Base-by-base conservation (phyloP, 2,329 filamentous ascomycete genomes). In the Diaporthe vaccinii region DNA sequence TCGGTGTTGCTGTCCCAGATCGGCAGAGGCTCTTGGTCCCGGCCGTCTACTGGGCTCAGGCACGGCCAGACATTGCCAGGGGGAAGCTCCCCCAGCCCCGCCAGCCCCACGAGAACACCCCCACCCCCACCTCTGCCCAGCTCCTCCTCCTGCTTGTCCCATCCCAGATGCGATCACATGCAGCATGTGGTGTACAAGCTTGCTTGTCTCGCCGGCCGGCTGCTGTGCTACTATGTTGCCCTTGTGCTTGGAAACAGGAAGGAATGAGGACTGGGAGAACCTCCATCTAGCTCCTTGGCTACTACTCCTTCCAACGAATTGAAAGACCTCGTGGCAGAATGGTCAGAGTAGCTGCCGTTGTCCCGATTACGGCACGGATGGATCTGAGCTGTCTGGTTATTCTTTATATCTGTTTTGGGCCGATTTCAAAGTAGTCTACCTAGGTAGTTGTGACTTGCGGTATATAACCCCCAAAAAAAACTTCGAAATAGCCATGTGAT, bases 1-100 rank as follows among this genome's bases (percentile, higher is more conserved):
- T 69, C 65, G 65, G 49, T 28, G 49, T 55, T 55, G 65, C 65
- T 55, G 65, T 69, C 49, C 34, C 65, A 69, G 65, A 69, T 69
- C 65, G 65, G 65, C 65, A 69, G 46, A 55, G 65, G 49, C 65
- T 69, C 65, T 69, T 49, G 41, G 41, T 49, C 25, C 36, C 9
- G 44, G 28, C 31, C 28, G 41, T 22, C 59, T 10, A 12, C 39
- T 49, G 17, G 44, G 28, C 62, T 46, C 62, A 67, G 46, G 31
- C 14, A 39, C 28, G 14, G 59, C 25, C 14, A 25, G 5, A 39
- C 36, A 39, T 20, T 6, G 44, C 31, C 61, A 67, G 61, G 44
- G 65, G 62, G 22, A 8, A 53, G 62, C 46, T 53, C 46, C 62
- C 17, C 34, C 22, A 20, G n/a, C 62, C 65, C 65, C 65, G 36